These are phyloP conservation scores for Coemansia reversa DNA, from an alignment of 192 early-diverging fungal species.

Conservation along the genomic window DNA sequence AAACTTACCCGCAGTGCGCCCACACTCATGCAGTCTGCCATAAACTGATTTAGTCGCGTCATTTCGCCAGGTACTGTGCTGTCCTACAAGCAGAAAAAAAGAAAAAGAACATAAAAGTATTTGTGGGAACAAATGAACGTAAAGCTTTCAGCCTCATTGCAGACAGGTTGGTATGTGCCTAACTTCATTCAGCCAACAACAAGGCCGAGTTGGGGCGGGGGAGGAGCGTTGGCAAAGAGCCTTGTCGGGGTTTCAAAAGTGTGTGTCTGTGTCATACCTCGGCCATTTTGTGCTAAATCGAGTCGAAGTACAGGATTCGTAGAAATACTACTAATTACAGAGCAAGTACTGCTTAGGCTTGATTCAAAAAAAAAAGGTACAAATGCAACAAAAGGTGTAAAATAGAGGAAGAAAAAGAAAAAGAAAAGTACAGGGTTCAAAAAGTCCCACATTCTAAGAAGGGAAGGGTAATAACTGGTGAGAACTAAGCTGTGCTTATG, in stretches of 20 bases:
- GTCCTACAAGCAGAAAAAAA: conserved; percentile 29
- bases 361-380: neutral
- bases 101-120: neutral
- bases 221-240: neutral
- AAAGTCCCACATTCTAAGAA: neutral
- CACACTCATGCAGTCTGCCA: conserved; percentile 66
- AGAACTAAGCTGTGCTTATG: neutral
- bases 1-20: conserved; percentile 61
- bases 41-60: conserved; percentile 60
- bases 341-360: too few relatives aligned
- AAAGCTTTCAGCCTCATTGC: neutral
- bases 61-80: conserved; percentile 48
- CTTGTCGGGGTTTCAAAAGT: neutral
- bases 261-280: conserved; percentile 1
- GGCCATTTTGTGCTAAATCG: neutral
- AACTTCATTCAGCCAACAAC: neutral
- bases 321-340: neutral
- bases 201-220: neutral
- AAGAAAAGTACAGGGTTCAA: neutral
- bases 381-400: neutral
- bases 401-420: neutral
- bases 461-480: too few relatives aligned
- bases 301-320: neutral
- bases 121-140: neutral
- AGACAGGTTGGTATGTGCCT: neutral